These are phyloP conservation scores for Lactarius tabidus DNA, from an alignment of 768 basidiomycete species.

Conservation along the genomic window DNA sequence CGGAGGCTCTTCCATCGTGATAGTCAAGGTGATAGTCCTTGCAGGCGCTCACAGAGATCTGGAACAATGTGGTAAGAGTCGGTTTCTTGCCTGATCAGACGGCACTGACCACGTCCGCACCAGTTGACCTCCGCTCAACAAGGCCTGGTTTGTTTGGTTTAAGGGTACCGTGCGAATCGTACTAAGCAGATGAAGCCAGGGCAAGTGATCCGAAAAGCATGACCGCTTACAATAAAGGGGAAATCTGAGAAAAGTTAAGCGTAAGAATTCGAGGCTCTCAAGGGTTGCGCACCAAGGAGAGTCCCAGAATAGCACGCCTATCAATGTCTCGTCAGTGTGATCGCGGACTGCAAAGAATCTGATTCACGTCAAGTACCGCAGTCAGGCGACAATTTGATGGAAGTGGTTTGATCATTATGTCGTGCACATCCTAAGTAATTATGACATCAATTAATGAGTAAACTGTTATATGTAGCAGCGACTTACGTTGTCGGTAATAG, in stretches of 20 bases:
- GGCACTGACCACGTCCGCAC: slow-evolving; percentile 1
- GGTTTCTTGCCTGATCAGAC: neutral
- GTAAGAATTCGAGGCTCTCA: neutral
- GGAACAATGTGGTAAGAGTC: neutral
- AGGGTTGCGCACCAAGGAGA: slow-evolving; percentile 4
- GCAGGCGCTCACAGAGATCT: slow-evolving; percentile 7
- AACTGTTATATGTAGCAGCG: no score
- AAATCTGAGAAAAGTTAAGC: slow-evolving; percentile 5
- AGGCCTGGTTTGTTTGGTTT: neutral
- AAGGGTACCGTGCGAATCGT: neutral
- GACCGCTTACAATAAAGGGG: neutral
- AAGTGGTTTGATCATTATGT: slow-evolving; percentile 3
- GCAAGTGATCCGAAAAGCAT: neutral
- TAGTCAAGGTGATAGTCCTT: no score
- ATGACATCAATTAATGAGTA: neutral
- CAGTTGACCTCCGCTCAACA: neutral
- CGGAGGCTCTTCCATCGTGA: neutral
- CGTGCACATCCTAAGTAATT: neutral
- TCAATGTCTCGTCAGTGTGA: neutral
- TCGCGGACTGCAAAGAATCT: neutral
- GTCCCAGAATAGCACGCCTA: slow-evolving; percentile 9
- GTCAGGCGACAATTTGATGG: slow-evolving; percentile 6
- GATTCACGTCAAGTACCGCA: slow-evolving; percentile 5
- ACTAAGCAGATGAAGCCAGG: neutral
- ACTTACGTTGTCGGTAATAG: slow-evolving; percentile 5